Conservation (phyloP, 2,329 filamentous ascomycete genomes). For the Pseudocercospora pini-densiflorae region DNA sequence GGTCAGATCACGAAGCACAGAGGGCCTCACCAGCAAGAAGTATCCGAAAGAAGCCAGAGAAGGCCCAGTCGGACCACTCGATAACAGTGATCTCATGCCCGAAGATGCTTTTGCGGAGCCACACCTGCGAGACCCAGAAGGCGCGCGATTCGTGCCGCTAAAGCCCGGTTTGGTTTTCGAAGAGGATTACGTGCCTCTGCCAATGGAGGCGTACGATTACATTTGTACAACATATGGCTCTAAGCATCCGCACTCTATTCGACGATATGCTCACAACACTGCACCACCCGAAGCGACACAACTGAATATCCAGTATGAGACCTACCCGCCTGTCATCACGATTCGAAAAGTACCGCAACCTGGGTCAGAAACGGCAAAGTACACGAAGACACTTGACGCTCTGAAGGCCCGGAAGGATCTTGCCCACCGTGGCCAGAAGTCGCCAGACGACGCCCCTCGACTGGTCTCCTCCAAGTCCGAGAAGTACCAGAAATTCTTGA, state of each 20-base stretch:
- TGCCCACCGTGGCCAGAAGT: conserved; percentile 30
- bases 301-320: conserved; percentile 77
- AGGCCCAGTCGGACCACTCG: conserved; percentile 75
- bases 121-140: conserved; percentile 30
- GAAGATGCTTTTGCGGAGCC: conserved; percentile 36
- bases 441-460: conserved; percentile 61
- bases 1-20: conserved; percentile 68
- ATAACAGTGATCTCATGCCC: conserved; percentile 79
- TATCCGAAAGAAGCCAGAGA: conserved; percentile 63
- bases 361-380: conserved; percentile 5
- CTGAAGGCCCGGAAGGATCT: conserved; percentile 27
- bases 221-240: conserved; percentile 82
- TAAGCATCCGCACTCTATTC: conserved; percentile 68
- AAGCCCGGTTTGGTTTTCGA: conserved; percentile 66
- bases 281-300: conserved; percentile 58
- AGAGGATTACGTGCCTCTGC: conserved; percentile 78
- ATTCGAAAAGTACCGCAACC: conserved; percentile 75
- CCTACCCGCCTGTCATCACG: conserved; percentile 82
- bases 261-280: conserved; percentile 78
- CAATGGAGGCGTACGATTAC: conserved; percentile 78
- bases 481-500: conserved; percentile 75
- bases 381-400: conserved; percentile 6
- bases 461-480: conserved; percentile 70
- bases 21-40: conserved; percentile 60
- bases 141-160: conserved; percentile 68